phyloP scores from a whole-genome alignment of 257 asterid species.

The Solanum tarapatanum region DNA sequence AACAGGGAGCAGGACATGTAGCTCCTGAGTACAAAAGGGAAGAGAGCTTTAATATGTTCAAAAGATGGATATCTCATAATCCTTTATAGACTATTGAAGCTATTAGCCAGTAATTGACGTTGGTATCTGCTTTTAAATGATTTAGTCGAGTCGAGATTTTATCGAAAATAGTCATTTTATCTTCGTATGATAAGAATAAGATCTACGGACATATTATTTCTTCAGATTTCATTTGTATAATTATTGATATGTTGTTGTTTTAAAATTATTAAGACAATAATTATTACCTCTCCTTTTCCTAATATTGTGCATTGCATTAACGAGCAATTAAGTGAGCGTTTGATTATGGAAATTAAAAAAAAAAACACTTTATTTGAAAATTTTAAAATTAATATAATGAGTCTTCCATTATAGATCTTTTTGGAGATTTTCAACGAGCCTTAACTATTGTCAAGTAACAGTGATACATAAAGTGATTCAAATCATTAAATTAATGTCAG shows the following conservation, averaged over 20 bases:
- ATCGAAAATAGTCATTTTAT: background rate
- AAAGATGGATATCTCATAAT: conserved; percentile 30
- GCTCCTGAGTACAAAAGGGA: conserved; percentile 17
- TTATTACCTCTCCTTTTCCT: background rate
- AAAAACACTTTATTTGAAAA: too few relatives aligned
- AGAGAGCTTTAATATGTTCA: conserved; percentile 31
- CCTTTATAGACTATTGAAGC: conserved; percentile 8
- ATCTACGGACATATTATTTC: background rate
- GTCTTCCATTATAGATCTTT: background rate
- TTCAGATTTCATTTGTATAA: background rate
- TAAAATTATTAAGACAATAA: background rate
- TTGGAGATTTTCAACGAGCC: too few relatives aligned
- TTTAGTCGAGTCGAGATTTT: too few relatives aligned
- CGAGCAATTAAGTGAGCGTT: background rate
- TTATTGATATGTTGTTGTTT: too few relatives aligned
- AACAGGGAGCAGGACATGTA: conserved; percentile 34
- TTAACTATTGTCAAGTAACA: background rate
- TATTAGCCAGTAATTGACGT: background rate
- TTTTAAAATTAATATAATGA: too few relatives aligned
- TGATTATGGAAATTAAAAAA: too few relatives aligned
- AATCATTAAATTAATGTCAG: too few relatives aligned
- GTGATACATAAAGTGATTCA: background rate
- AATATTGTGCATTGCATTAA: background rate
- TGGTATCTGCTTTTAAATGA: background rate
- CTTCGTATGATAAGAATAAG: background rate